Base-by-base conservation (phyloP, 2,329 filamentous ascomycete genomes). In the Purpureocillium lavendulum region DNA sequence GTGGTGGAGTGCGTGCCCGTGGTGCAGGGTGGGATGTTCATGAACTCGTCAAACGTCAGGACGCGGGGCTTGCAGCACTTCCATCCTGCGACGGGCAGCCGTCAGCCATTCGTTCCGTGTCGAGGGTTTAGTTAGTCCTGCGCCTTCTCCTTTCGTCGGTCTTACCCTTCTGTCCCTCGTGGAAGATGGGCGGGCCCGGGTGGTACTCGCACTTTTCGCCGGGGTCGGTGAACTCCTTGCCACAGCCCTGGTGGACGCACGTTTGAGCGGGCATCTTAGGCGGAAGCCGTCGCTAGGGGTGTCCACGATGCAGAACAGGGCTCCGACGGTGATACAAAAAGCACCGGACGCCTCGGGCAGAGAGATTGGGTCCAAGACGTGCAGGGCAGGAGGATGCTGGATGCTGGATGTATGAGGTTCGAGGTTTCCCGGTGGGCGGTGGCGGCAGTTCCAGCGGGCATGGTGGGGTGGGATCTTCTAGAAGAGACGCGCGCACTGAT, bases 31-130 rank as follows among this genome's bases (percentile, higher is more conserved):
- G 85, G 71, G 53, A 98, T 97, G 44, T 72, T 64, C 63, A 98
- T 86, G 71, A 98, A 98, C 67, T 98, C 92, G 66, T 98, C 92
- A 60, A 98, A 98, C 43, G 88, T 96, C 53, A 98, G 73, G 53
- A 97, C 88, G 56, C 92, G 84, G 41, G 89, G 84, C 67, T 96
- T 97, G 77, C 92, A 98, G 71, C 92, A 98, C 70, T 94, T 94
- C 90, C 92, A 97, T 58, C 92, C 90, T 96, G 55, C 33, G 16
- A 10, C 11, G 13, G 13, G 18, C 9, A 16, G 11, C 4, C 14
- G n/a, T n/a, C 9, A 12, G 24, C 7, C 17, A 13, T 29, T 30
- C 24, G 26, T 7, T 10, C n/a, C 6, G 17, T 21, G 8, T 13
- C 14, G 13, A n/a, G n/a, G n/a, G n/a, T n/a, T n/a, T n/a, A n/a